phyloP scores from a whole-genome alignment of 2,329 filamentous ascomycete species.

The Aspergillus fischeri region DNA sequence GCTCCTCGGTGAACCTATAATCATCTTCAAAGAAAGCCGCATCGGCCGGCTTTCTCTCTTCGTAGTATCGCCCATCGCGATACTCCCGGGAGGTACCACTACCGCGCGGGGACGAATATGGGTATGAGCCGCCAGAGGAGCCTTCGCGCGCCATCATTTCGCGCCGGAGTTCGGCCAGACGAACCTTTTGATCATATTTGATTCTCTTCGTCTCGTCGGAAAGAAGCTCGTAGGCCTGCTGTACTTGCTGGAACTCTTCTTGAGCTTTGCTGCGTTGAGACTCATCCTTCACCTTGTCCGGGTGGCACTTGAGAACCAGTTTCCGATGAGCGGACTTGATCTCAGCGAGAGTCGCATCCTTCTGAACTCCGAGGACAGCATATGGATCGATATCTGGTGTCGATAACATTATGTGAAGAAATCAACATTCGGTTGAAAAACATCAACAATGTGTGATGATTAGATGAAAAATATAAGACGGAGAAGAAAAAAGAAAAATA shows the following conservation, averaged over 20 bases:
- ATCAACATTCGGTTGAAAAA: slow-evolving; percentile 8
- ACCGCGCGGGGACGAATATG: slow-evolving; percentile 18
- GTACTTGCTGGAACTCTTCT: slow-evolving; percentile 86
- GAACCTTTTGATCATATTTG: slow-evolving; percentile 74
- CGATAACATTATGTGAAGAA: slow-evolving; percentile 21
- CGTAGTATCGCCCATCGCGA: slow-evolving; percentile 41
- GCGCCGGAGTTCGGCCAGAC: slow-evolving; percentile 61
- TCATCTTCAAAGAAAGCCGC: slow-evolving; percentile 35
- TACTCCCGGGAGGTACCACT: slow-evolving; percentile 30
- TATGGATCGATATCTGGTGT: slow-evolving; percentile 65
- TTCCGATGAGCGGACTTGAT: slow-evolving; percentile 82
- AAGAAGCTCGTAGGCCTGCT: slow-evolving; percentile 88
- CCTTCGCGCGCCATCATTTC: slow-evolving; percentile 48
- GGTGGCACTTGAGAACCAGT: slow-evolving; percentile 81
- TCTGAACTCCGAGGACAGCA: slow-evolving; percentile 67
- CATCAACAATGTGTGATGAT: slow-evolving; percentile 10
- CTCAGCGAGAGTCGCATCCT: slow-evolving; percentile 63
- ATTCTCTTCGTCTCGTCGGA: slow-evolving; percentile 68
- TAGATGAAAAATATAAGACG: not conserved
- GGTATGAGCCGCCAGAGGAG: slow-evolving; percentile 10
- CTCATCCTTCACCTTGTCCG: slow-evolving; percentile 82
- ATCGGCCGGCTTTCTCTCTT: slow-evolving; percentile 39
- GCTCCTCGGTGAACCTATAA: slow-evolving; percentile 34
- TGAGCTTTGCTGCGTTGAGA: slow-evolving; percentile 72
- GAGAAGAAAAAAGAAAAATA: not conserved